Percentiles rank a stretch among this genome's conserved stretches.
These are phyloP conservation scores for Wickerhamiella sergipiensis DNA, from an alignment of 805 yeast species.

Conservation along the genomic window DNA sequence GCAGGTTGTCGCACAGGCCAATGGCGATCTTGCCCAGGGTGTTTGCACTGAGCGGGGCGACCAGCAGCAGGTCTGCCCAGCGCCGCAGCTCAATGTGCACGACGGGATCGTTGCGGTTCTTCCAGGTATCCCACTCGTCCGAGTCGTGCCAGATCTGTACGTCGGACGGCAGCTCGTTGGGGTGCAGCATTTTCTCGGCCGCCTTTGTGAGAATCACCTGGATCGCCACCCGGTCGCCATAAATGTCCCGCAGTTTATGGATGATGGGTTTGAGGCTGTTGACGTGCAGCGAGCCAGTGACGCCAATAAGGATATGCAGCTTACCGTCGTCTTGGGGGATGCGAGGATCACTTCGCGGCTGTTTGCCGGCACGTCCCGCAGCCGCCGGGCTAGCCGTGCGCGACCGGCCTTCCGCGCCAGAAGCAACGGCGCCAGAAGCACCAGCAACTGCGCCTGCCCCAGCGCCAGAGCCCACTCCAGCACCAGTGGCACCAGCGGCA, in stretches of 20 bases:
- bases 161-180: constrained; percentile 44
- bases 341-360: constrained; percentile 38
- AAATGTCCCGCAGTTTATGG: constrained; percentile 66
- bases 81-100: constrained; percentile 86
- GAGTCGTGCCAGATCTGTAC: constrained; percentile 84
- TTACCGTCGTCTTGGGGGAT: constrained; percentile 76
- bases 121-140: constrained; percentile 93
- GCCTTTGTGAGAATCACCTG: constrained; percentile 77
- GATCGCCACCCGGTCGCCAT: constrained; percentile 65
- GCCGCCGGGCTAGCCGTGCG: not conserved
- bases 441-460: not conserved
- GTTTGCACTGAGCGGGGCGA: constrained; percentile 93
- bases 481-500: not conserved
- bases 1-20: constrained; percentile 83
- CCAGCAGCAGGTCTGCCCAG: constrained; percentile 89
- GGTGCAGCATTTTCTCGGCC: constrained; percentile 64
- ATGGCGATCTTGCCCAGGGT: constrained; percentile 78
- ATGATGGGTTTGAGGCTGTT: constrained; percentile 67
- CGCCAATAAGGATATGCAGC: constrained; percentile 71
- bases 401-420: too few relatives aligned
- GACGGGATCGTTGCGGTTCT: constrained; percentile 73
- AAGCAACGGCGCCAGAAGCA: not conserved
- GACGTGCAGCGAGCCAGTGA: constrained; percentile 80
- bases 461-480: too few relatives aligned
- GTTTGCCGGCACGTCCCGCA: constrained; percentile 12